Evolutionary conservation across 202 grass and related monocot genomes (phyloP).

Genomic region (Hordeum pubiflorum): DNA sequence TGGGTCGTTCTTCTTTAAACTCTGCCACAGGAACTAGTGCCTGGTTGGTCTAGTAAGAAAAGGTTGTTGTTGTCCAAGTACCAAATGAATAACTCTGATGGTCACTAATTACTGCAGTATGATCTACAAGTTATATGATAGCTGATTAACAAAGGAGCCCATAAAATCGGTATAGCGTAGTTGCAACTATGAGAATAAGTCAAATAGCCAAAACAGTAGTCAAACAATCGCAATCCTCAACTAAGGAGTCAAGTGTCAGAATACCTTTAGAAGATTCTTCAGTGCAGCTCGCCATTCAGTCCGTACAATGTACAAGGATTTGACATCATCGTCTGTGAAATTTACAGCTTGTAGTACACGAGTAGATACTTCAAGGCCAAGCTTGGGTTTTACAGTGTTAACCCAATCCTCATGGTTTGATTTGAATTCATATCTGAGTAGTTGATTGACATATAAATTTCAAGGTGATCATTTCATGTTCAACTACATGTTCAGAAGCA

Average conservation of each 20-base stretch:
- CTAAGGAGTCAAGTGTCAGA: neutral
- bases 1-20: neutral
- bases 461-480: conserved; percentile 12
- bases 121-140: neutral
- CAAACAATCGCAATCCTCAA: neutral
- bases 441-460: conserved; percentile 15
- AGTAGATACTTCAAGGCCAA: conserved; percentile 69
- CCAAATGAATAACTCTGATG: neutral
- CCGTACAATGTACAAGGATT: conserved; percentile 73
- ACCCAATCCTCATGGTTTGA: conserved; percentile 81
- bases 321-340: conserved; percentile 62
- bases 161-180: neutral
- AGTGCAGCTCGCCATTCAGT: conserved; percentile 75
- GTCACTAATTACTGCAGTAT: neutral
- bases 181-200: neutral
- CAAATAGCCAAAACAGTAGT: conserved; percentile 4
- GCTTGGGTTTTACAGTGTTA: conserved; percentile 83
- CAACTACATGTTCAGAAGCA: conserved; percentile 11
- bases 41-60: neutral
- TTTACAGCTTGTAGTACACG: conserved; percentile 77
- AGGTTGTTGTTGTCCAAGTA: neutral
- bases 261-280: conserved; percentile 90
- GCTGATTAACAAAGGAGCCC: neutral
- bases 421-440: conserved; percentile 89
- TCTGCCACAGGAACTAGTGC: neutral